Evolutionary conservation across 2,329 filamentous ascomycete species (phyloP).

Genomic region (Hypoxylon sp.): DNA sequence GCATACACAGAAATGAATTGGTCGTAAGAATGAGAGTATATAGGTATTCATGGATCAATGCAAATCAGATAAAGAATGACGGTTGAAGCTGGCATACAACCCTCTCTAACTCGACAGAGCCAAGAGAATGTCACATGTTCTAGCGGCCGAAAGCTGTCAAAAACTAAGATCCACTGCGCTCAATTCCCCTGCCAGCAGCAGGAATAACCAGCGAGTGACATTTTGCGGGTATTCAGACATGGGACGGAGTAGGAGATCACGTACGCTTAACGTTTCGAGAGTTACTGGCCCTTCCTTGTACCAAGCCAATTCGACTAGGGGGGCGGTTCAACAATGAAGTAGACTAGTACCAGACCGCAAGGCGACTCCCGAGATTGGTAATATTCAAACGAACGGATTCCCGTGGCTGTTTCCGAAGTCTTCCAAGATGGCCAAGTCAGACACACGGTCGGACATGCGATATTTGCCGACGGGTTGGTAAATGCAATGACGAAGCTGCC

Average conservation of each 20-base stretch:
- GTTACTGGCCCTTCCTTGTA: slow-evolving; percentile 50
- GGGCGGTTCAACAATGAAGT: slow-evolving; percentile 19
- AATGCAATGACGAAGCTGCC: slow-evolving; percentile 40
- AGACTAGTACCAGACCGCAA: slow-evolving; percentile 37
- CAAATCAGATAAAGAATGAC: slow-evolving; percentile 13
- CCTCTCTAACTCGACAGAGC: slow-evolving; percentile 16
- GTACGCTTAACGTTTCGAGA: slow-evolving; percentile 61
- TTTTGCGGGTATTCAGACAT: slow-evolving; percentile 51
- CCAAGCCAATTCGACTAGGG: slow-evolving; percentile 28
- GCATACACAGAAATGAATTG: slow-evolving; percentile 12
- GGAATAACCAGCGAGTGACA: slow-evolving; percentile 39
- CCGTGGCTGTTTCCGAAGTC: slow-evolving; percentile 30
- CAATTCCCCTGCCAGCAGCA: slow-evolving; percentile 46
- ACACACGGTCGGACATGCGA: slow-evolving; percentile 27
- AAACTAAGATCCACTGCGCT: slow-evolving; percentile 39
- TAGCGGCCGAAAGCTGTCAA: slow-evolving; percentile 24
- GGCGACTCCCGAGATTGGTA: slow-evolving; percentile 25
- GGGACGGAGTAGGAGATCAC: slow-evolving; percentile 55
- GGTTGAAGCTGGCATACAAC: slow-evolving; percentile 23
- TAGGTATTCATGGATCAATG: background rate
- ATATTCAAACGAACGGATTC: slow-evolving; percentile 35
- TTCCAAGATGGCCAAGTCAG: slow-evolving; percentile 36
- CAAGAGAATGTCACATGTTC: slow-evolving; percentile 29
- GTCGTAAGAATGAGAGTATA: slow-evolving; percentile 7
- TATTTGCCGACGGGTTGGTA: slow-evolving; percentile 33